Conservation (phyloP, 306 rosid species). For the Benincasa hispida region DNA sequence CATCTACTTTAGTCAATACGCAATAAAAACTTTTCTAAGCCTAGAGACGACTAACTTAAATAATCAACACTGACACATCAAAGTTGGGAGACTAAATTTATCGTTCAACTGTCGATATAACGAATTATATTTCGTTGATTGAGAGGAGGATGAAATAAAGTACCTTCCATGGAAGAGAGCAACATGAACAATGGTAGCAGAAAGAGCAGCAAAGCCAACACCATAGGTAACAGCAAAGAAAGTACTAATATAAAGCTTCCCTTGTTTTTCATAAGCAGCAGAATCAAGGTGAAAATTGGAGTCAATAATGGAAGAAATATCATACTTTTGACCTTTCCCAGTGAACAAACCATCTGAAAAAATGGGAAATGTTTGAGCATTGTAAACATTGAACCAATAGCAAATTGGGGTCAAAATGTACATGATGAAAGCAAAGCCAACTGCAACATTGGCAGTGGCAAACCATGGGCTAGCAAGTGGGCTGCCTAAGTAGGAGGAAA, state of each 20-base stretch:
- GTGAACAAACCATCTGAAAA: constrained; percentile 49
- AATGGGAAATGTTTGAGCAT: constrained; percentile 64
- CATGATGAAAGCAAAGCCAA: constrained; percentile 51
- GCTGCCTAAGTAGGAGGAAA: constrained; percentile 83
- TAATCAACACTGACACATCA: not conserved
- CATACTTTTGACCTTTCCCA: constrained; percentile 32
- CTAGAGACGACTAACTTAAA: too few relatives aligned
- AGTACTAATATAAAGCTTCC: constrained; percentile 43
- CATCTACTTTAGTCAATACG: too few relatives aligned
- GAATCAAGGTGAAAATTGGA: constrained; percentile 51
- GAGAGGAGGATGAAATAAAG: not conserved
- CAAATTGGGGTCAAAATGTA: constrained; percentile 51
- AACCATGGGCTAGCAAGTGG: constrained; percentile 97
- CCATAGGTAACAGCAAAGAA: constrained; percentile 73
- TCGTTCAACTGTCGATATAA: not conserved
- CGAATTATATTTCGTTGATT: not conserved
- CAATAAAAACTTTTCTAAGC: too few relatives aligned
- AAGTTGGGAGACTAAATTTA: not conserved
- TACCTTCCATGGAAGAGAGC: constrained; percentile 89
- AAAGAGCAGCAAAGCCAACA: constrained; percentile 77
- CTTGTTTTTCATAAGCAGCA: constrained; percentile 46
- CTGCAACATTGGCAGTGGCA: constrained; percentile 89
- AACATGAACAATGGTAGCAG: constrained; percentile 73
- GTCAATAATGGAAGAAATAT: constrained; percentile 56
- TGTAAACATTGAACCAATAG: constrained; percentile 62